phyloP scores from a whole-genome alignment of 75 land plant genomes.

The Cunninghamia lanceolata region DNA sequence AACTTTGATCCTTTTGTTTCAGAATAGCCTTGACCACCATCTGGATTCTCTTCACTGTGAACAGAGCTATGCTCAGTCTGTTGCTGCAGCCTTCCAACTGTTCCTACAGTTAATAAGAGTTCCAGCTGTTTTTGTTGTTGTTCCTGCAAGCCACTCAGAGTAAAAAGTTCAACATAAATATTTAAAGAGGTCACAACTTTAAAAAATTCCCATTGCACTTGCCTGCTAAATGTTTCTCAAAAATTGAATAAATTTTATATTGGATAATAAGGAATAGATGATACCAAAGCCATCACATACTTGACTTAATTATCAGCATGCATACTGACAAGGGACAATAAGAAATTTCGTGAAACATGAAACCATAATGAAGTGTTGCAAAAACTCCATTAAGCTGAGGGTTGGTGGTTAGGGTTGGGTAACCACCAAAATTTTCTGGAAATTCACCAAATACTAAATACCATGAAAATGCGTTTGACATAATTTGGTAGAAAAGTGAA shows the following conservation, averaged over 20 bases:
- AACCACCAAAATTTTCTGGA: not conserved
- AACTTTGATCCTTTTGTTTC: not conserved
- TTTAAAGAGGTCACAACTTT: not conserved
- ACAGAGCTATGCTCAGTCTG: not conserved
- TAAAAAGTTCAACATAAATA: not conserved
- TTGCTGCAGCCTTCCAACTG: conserved; percentile 34
- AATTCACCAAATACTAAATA: not conserved
- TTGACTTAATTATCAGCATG: not conserved
- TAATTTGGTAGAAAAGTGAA: not conserved
- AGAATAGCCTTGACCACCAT: not conserved
- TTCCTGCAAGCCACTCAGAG: conserved; percentile 31
- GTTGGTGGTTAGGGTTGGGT: not conserved
- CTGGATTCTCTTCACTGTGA: not conserved
- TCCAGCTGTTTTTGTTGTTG: conserved; percentile 75
- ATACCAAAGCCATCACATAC: not conserved
- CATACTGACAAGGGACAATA: not conserved
- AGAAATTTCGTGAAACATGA: not conserved
- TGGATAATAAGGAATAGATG: not conserved
- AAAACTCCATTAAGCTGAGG: not conserved
- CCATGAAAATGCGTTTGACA: not conserved
- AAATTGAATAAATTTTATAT: not conserved
- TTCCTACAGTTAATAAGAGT: conserved; percentile 53
- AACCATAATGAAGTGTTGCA: not conserved
- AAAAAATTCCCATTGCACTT: not conserved
- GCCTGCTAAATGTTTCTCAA: not conserved